These are phyloP conservation scores for Fomitopsis pulvina DNA, from an alignment of 768 basidiomycete genomes.

Conservation along the genomic window DNA sequence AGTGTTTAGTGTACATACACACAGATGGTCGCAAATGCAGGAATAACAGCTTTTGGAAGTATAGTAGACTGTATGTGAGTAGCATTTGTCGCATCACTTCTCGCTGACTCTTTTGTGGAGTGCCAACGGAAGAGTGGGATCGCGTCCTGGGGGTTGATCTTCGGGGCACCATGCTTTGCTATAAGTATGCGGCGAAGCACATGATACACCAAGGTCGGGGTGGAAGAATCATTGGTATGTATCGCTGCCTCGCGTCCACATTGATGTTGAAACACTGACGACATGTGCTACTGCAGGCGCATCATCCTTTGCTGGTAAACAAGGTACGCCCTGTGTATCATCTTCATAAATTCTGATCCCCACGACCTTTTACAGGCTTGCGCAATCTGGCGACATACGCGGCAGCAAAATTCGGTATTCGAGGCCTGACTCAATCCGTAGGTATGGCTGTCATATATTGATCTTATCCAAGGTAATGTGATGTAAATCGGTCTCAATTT, in stretches of 20 bases:
- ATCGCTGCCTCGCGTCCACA: neutral
- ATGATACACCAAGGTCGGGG: slow-evolving; percentile 38
- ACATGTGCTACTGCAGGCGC: slow-evolving; percentile 10
- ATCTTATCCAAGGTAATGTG: neutral
- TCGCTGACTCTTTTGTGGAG: neutral
- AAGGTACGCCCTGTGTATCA: too few relatives aligned
- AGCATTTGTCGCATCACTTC: too few relatives aligned
- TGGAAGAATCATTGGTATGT: slow-evolving; percentile 34
- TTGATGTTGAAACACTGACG: neutral
- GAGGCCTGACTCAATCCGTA: slow-evolving; percentile 33
- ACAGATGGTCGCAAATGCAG: slow-evolving; percentile 10
- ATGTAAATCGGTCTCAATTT: neutral
- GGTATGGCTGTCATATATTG: slow-evolving; percentile 25
- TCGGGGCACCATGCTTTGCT: slow-evolving; percentile 33
- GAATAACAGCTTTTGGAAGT: neutral
- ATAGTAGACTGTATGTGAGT: slow-evolving; percentile 1
- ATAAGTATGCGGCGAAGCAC: slow-evolving; percentile 35
- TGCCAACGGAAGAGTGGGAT: neutral
- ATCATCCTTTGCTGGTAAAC: slow-evolving; percentile 26
- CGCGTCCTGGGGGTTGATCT: slow-evolving; percentile 29
- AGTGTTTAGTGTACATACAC: neutral
- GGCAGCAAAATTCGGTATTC: slow-evolving; percentile 35
- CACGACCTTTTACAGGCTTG: too few relatives aligned
- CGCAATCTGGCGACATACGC: slow-evolving; percentile 20
- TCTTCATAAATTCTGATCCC: too few relatives aligned